phyloP scores from a whole-genome alignment of 805 yeast genomes.

The Sungouiozyma ichnusensis region DNA sequence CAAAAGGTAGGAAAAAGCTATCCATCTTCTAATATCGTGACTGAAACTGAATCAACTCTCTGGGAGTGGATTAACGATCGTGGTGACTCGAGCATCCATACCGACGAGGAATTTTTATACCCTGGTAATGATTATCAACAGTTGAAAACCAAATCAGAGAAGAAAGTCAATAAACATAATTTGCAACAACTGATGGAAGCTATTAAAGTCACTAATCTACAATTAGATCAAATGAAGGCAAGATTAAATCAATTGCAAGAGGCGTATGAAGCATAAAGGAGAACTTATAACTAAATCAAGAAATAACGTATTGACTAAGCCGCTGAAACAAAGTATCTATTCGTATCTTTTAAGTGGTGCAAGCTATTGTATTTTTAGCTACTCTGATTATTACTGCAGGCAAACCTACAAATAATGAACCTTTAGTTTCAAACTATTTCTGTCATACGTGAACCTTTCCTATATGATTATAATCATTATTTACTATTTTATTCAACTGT shows the following conservation, averaged over 20 bases:
- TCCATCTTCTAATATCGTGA: constrained; percentile 17
- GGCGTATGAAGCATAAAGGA: background rate
- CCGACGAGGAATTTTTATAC: constrained; percentile 3
- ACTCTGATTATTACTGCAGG: no score
- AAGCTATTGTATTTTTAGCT: no score
- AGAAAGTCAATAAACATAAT: constrained; percentile 9
- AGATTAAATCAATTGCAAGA: constrained; percentile 2
- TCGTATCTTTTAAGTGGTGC: no score
- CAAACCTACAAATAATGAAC: no score
- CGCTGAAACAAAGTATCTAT: no score
- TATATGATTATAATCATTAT: background rate
- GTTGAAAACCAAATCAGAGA: background rate
- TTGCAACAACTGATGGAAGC: constrained; percentile 21
- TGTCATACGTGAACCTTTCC: background rate
- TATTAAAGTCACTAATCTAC: constrained; percentile 19
- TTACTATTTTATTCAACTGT: background rate
- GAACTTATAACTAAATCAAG: no score
- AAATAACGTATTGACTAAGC: no score
- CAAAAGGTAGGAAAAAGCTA: constrained; percentile 5
- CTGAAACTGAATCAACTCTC: constrained; percentile 45
- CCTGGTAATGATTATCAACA: background rate
- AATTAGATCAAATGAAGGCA: constrained; percentile 18
- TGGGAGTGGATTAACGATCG: constrained; percentile 66
- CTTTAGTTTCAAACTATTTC: background rate
- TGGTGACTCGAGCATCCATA: constrained; percentile 11